A percentile compares a stretch with the other conserved stretches of the same genome.
Evolutionary conservation across 371 early-diverging fungal species (phyloP).

Genomic region (Mortierella sp.): DNA sequence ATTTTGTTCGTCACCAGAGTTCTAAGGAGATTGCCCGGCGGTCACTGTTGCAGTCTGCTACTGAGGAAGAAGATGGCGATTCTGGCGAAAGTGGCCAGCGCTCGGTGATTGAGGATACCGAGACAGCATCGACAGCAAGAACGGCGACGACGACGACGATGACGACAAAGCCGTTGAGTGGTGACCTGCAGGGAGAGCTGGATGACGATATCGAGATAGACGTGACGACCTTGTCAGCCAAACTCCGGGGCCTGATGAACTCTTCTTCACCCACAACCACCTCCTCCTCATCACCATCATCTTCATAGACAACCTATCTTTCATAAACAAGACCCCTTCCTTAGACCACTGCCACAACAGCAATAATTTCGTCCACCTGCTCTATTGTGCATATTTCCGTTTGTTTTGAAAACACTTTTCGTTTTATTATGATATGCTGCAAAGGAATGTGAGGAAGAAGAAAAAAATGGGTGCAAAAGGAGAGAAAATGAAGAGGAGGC

Average conservation of each 20-base stretch:
- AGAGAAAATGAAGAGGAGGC: not conserved
- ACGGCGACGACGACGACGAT: not conserved
- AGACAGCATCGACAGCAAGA: not conserved
- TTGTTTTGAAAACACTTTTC: slow-evolving; percentile 9
- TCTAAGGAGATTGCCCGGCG: slow-evolving; percentile 25
- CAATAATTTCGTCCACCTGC: not conserved
- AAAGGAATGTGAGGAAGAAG: not conserved
- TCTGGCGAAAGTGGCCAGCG: not conserved
- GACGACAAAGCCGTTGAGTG: slow-evolving; percentile 1
- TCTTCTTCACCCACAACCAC: not conserved
- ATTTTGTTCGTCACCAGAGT: slow-evolving; percentile 25
- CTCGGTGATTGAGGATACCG: not conserved
- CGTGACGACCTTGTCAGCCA: slow-evolving; percentile 46
- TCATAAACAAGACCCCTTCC: slow-evolving; percentile 3
- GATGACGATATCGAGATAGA: slow-evolving; percentile 55
- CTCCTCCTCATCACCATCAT: not conserved
- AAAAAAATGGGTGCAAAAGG: not conserved
- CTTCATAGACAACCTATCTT: not conserved
- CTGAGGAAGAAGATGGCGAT: not conserved
- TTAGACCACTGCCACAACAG: not conserved
- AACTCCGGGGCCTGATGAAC: slow-evolving; percentile 32
- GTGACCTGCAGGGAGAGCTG: slow-evolving; percentile 17
- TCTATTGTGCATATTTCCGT: not conserved
- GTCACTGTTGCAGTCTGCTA: slow-evolving; percentile 2
- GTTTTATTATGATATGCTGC: not conserved